Percentiles rank a stretch among this genome's conserved stretches.
Evolutionary conservation across 345 rosid genomes (phyloP).

Genomic region (Anacardium occidentale): DNA sequence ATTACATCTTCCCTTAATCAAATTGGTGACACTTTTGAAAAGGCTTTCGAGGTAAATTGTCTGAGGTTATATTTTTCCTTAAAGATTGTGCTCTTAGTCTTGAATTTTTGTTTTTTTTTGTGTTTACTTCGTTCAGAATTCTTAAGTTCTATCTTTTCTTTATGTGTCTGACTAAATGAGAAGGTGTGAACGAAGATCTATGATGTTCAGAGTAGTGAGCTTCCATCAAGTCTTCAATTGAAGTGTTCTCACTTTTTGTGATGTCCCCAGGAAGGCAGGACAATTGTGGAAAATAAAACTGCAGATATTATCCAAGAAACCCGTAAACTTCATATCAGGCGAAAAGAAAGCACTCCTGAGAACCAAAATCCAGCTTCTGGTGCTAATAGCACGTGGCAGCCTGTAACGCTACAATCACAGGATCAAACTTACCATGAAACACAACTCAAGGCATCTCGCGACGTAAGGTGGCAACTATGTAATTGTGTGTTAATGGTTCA

Average conservation of each 20-base stretch:
- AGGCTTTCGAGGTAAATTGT: slow-evolving; percentile 63
- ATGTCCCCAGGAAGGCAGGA: slow-evolving; percentile 72
- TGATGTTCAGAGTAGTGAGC: not conserved
- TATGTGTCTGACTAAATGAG: too few relatives aligned
- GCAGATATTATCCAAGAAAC: slow-evolving; percentile 76
- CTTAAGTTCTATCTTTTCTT: too few relatives aligned
- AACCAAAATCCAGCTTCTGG: slow-evolving; percentile 37
- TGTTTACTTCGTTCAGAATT: not conserved
- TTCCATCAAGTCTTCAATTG: not conserved
- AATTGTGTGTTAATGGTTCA: slow-evolving; percentile 41
- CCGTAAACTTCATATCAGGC: slow-evolving; percentile 66
- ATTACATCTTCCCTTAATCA: slow-evolving; percentile 77
- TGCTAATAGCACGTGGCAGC: slow-evolving; percentile 51
- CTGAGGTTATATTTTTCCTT: not conserved
- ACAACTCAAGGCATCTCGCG: slow-evolving; percentile 99
- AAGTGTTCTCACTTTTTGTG: slow-evolving; percentile 5
- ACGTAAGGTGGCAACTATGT: slow-evolving; percentile 78
- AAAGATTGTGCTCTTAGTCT: not conserved
- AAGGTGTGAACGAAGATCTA: not conserved
- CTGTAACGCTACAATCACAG: slow-evolving; percentile 29
- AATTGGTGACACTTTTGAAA: slow-evolving; percentile 85
- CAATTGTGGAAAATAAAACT: slow-evolving; percentile 76
- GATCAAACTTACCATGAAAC: slow-evolving; percentile 60
- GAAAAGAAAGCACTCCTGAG: slow-evolving; percentile 52
- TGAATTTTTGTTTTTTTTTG: not conserved